Conservation (phyloP, 2,329 filamentous ascomycete species). For the Apiospora aurea region DNA sequence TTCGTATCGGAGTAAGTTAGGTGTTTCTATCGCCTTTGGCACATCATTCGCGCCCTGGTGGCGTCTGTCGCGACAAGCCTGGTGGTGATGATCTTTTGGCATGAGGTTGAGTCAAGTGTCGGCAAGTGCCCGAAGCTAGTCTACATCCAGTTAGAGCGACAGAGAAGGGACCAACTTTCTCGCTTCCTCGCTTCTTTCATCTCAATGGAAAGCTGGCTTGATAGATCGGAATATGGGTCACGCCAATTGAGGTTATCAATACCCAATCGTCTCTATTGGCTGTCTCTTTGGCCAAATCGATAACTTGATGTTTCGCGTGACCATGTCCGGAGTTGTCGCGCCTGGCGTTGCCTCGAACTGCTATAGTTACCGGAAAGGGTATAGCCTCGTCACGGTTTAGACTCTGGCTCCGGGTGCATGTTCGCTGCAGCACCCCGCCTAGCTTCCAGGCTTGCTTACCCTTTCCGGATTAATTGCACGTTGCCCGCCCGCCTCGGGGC, state of each 20-base stretch:
- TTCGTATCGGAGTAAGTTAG: too few species aligned
- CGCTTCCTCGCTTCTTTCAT: not conserved
- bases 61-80: not conserved
- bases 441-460: not conserved
- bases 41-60: not conserved
- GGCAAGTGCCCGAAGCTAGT: slow-evolving; percentile 2
- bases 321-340: not conserved
- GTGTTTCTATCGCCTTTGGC: not conserved
- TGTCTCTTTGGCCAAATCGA: not conserved
- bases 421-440: not conserved
- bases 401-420: not conserved
- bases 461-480: not conserved
- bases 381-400: not conserved
- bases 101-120: not conserved
- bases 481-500: not conserved
- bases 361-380: not conserved
- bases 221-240: not conserved
- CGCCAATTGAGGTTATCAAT: not conserved
- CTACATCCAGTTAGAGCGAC: not conserved
- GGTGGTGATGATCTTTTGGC: not conserved
- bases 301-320: not conserved
- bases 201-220: not conserved
- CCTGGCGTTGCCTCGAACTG: not conserved
- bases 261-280: not conserved
- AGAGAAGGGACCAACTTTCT: not conserved